Evolutionary conservation across 1,139 yeast species (phyloP).

Genomic region (Zygosaccharomyces sapae): DNA sequence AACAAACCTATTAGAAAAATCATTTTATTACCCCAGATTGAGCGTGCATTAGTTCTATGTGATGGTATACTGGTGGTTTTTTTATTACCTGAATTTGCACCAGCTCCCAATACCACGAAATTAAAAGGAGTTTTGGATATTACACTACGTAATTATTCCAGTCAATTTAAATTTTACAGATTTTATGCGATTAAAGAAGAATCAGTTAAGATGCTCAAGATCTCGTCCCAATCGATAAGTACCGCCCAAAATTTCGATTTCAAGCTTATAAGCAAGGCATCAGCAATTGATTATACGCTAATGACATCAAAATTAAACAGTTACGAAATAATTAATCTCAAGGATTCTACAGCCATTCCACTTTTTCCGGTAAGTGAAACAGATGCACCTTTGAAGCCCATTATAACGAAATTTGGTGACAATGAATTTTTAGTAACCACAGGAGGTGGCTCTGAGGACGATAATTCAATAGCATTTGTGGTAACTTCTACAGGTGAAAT

Average conservation of each 20-base stretch:
- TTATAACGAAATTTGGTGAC: slow-evolving; percentile 34
- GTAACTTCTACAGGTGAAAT: slow-evolving; percentile 79
- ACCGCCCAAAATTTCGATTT: slow-evolving; percentile 55
- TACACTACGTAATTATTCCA: slow-evolving; percentile 37
- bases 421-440: slow-evolving; percentile 61
- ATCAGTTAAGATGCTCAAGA: slow-evolving; percentile 57
- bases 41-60: slow-evolving; percentile 58
- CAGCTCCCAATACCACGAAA: slow-evolving; percentile 59
- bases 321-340: slow-evolving; percentile 70
- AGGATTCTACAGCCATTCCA: slow-evolving; percentile 56
- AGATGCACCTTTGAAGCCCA: slow-evolving; percentile 36
- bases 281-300: slow-evolving; percentile 49
- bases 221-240: slow-evolving; percentile 49
- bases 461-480: slow-evolving; percentile 77
- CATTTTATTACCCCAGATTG: slow-evolving; percentile 52
- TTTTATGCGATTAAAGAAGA: slow-evolving; percentile 57
- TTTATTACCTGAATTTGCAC: slow-evolving; percentile 75
- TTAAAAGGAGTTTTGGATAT: slow-evolving; percentile 56
- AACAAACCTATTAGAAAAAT: slow-evolving; percentile 51
- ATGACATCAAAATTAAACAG: slow-evolving; percentile 57
- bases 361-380: slow-evolving; percentile 45
- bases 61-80: slow-evolving; percentile 55
- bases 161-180: slow-evolving; percentile 37
- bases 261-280: slow-evolving; percentile 49
- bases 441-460: slow-evolving; percentile 48